Conservation (phyloP, 305 asterid species). For the Petunia hybrid region DNA sequence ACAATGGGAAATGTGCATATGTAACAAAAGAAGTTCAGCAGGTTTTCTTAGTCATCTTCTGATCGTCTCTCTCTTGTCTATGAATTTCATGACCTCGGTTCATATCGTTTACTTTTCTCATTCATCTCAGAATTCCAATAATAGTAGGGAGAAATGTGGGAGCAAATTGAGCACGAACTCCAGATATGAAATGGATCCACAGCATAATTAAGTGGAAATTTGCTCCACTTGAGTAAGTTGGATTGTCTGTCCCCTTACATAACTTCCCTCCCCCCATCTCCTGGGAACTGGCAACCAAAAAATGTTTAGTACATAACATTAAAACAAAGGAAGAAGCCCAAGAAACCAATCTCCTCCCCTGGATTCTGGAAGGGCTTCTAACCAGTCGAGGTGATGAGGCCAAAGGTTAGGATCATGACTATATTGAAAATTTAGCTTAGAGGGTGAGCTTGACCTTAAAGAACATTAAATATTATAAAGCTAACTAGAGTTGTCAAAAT, state of each 20-base stretch:
- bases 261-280: no score
- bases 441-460: no score
- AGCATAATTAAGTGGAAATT: neutral
- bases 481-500: no score
- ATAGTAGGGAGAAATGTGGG: neutral
- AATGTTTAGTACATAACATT: no score
- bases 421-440: no score
- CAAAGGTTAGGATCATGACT: no score
- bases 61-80: neutral
- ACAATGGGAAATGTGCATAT: neutral
- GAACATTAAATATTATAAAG: no score
- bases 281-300: no score
- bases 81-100: neutral
- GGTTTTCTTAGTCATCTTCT: neutral
- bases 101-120: neutral
- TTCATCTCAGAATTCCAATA: neutral
- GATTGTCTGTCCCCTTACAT: neutral
- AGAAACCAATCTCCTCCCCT: no score
- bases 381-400: no score
- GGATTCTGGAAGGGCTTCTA: no score
- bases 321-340: no score
- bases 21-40: neutral
- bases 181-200: neutral
- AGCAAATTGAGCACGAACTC: neutral
- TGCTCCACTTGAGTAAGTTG: neutral